Conservation (phyloP, 1,284 basidiomycete genomes). For the Cutaneotrichosporon dermatis region DNA sequence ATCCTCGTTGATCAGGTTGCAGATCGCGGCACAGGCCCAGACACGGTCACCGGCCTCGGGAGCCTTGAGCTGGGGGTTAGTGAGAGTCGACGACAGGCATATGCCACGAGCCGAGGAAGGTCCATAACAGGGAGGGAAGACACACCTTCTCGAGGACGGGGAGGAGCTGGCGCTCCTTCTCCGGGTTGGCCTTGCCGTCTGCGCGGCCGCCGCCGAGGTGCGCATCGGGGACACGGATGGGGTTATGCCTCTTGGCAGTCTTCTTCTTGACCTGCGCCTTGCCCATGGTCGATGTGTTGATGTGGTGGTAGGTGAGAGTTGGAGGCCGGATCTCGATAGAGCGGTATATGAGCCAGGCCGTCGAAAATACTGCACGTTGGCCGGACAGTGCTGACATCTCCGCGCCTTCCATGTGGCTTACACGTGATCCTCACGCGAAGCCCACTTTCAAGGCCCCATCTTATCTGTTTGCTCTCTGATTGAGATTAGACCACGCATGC, state of each 20-base stretch:
- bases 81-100: background rate
- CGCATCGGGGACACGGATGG: constrained; percentile 82
- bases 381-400: background rate
- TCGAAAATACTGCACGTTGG: background rate
- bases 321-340: background rate
- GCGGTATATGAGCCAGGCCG: background rate
- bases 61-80: constrained; percentile 45
- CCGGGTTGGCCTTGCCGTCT: constrained; percentile 46
- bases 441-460: no score
- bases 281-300: constrained; percentile 58
- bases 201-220: constrained; percentile 68
- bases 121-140: background rate
- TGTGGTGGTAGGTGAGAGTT: background rate
- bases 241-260: constrained; percentile 73
- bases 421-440: background rate
- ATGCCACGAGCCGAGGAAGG: background rate
- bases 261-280: constrained; percentile 75
- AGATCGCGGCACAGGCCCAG: constrained; percentile 89
- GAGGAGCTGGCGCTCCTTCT: constrained; percentile 69
- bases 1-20: constrained; percentile 82
- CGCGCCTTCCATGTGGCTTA: background rate
- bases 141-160: constrained; percentile 80
- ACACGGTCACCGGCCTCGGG: constrained; percentile 71
- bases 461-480: no score
- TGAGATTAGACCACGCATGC: no score